Evolutionary conservation across 352 stramenopile genomes (phyloP), one percentile per base, ranked within the genome.

Genomic region (Pythium coloratum): DNA sequence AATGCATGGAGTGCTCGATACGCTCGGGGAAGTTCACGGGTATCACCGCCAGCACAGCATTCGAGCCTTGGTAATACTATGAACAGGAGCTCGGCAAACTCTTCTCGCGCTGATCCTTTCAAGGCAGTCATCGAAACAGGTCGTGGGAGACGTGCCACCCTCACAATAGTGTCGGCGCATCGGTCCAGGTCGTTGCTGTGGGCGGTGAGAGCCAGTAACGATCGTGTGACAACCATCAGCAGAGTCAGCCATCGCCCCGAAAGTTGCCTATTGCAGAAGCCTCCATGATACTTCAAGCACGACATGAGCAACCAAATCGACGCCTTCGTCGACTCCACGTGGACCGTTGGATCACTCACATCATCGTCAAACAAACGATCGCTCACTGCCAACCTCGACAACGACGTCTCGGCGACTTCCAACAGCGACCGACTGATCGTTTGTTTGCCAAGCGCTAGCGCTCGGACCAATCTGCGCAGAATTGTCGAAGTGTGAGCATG

Each of bases 211-310:
- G n/a, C 14, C 46, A 53, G 14, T 6, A 53, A 10, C 7, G 2
- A 18, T 30, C n/a, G n/a, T 12, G 49, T n/a, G 26, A 36, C 26
- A 9, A 10, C 20, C 49, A 20, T 47, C 20, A 59, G 47, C 7
- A 50, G 9, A n/a, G n/a, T 18, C n/a, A 53, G 9, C 9, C 50
- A 53, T 24, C 24, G 13, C 42, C 10, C 18, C 20, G 38, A 8
- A 13, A 68, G 28, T 3, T 55, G 38, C 16, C n/a, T 62, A 2
- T 28, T 28, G 55, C 62, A 68, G 16, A 57, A 57, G 3, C 53
- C 53, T 9, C 28, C 18, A 13, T 68, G 62, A 42, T 68, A 53
- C 55, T 68, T 68, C 12, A 55, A 30, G 26, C 40, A 62, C 30
- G 40, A 24, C 32, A 56, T 62, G 1, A 68, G 53, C 53, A 59